Evolutionary conservation across 192 early-diverging fungal genomes (phyloP).

Genomic region (Mortierella hygrophila): DNA sequence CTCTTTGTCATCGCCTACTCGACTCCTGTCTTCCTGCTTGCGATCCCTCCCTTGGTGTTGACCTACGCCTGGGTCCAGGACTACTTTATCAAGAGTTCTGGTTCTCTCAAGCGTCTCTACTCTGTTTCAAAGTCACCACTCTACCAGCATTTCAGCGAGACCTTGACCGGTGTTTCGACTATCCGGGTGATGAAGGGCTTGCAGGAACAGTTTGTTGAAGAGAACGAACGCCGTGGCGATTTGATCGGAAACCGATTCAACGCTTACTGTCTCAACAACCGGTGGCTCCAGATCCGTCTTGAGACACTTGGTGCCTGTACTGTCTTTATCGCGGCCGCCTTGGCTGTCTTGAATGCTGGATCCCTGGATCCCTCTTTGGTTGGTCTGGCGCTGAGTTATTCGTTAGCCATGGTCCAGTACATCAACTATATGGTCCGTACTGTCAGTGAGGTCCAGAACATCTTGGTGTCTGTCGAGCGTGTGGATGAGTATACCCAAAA

Average conservation of each 20-base stretch:
- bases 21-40: slow-evolving; percentile 60
- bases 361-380: slow-evolving; percentile 83
- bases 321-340: slow-evolving; percentile 66
- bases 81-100: slow-evolving; percentile 78
- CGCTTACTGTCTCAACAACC: slow-evolving; percentile 65
- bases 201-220: slow-evolving; percentile 17
- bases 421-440: slow-evolving; percentile 79
- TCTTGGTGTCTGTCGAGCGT: slow-evolving; percentile 85
- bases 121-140: slow-evolving; percentile 85
- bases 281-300: slow-evolving; percentile 76
- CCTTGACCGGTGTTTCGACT: slow-evolving; percentile 68
- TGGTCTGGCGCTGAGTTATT: slow-evolving; percentile 85
- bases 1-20: slow-evolving; percentile 58
- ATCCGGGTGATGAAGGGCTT: slow-evolving; percentile 78
- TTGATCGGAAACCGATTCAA: slow-evolving; percentile 14
- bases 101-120: slow-evolving; percentile 87
- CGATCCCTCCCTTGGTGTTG: slow-evolving; percentile 62
- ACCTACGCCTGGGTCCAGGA: slow-evolving; percentile 61
- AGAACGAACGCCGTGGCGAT: slow-evolving; percentile 25
- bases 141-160: slow-evolving; percentile 78
- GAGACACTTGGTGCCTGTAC: slow-evolving; percentile 75
- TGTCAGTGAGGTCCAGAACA: slow-evolving; percentile 80
- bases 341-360: slow-evolving; percentile 62
- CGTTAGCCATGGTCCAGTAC: slow-evolving; percentile 78
- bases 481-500: slow-evolving; percentile 84